Evolutionary conservation across 2,329 filamentous ascomycete species (phyloP).

Genomic region (Talaromyces marneffei): DNA sequence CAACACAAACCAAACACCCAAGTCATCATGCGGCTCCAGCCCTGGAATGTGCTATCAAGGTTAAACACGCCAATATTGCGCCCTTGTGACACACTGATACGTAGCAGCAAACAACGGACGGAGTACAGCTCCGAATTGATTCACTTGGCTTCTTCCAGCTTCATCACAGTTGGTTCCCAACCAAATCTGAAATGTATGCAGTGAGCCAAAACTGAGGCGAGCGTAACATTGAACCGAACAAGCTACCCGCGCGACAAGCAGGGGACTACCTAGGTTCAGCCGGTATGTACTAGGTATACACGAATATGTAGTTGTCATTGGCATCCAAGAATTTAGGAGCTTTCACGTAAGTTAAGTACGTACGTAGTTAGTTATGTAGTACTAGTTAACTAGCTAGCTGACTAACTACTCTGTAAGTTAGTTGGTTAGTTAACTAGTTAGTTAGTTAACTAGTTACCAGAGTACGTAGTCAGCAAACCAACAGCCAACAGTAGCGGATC

Average conservation of each 20-base stretch:
- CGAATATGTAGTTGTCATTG: not conserved
- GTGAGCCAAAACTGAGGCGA: not conserved
- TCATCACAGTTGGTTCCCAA: not conserved
- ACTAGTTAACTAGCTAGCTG: no score
- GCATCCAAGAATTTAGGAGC: not conserved
- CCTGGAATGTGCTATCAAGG: not conserved
- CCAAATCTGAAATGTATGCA: not conserved
- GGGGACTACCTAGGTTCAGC: not conserved
- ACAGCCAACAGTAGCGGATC: not conserved
- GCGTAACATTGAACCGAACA: not conserved
- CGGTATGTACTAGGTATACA: not conserved
- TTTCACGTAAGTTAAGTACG: not conserved
- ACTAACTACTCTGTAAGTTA: no score
- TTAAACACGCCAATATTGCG: not conserved
- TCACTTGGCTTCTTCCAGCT: not conserved
- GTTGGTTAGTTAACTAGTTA: no score
- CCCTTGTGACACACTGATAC: not conserved
- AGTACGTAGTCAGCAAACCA: not conserved
- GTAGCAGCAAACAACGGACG: no score
- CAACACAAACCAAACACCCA: not conserved
- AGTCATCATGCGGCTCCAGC: not conserved
- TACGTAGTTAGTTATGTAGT: no score
- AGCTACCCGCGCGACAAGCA: not conserved
- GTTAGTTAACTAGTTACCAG: no score
- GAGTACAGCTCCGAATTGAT: not conserved